Percentiles rank a stretch among this genome's conserved stretches.
phyloP scores from a whole-genome alignment of 208 protist species.

The Zelonia costaricensis region DNA sequence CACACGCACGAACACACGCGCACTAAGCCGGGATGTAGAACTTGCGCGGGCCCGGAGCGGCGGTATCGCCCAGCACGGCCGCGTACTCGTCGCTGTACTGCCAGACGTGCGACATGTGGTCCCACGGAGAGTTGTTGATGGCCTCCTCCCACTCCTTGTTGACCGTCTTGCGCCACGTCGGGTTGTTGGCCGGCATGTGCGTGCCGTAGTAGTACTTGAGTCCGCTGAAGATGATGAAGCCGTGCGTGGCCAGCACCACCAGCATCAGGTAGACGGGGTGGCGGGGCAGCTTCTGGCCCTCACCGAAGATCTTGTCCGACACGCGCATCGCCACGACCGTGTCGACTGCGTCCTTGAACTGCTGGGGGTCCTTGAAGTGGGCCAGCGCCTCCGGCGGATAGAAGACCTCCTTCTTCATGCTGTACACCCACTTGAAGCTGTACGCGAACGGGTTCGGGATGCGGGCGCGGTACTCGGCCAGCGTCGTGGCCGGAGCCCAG shows the following conservation, averaged over 20 bases:
- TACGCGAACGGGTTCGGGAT: constrained; percentile 60
- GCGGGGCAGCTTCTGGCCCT: constrained; percentile 74
- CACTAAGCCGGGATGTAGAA: constrained; percentile 83
- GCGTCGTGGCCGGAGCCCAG: constrained; percentile 84
- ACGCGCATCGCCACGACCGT: constrained; percentile 75
- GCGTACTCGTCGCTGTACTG: constrained; percentile 86
- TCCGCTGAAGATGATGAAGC: constrained; percentile 40
- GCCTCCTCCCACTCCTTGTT: constrained; percentile 94
- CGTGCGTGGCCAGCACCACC: constrained; percentile 39
- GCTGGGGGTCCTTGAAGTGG: constrained; percentile 87
- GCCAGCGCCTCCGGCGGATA: constrained; percentile 84
- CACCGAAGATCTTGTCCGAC: constrained; percentile 86
- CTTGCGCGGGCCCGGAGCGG: constrained; percentile 48
- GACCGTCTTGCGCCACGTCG: constrained; percentile 87
- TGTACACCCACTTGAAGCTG: constrained; percentile 49
- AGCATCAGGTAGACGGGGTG: constrained; percentile 49
- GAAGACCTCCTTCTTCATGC: constrained; percentile 68
- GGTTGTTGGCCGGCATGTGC: constrained; percentile 81
- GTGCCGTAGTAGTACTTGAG: constrained; percentile 78
- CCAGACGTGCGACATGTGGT: constrained; percentile 91
- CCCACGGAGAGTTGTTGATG: constrained; percentile 89
- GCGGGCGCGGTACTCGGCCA: constrained; percentile 82
- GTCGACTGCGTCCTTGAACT: constrained; percentile 86
- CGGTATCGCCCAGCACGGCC: constrained; percentile 61
- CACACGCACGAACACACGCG: no score